Percentiles rank a stretch among this genome's conserved stretches.
Evolutionary conservation across 2,329 filamentous ascomycete genomes (phyloP).

Genomic region (Pseudogymnoascus sp.): DNA sequence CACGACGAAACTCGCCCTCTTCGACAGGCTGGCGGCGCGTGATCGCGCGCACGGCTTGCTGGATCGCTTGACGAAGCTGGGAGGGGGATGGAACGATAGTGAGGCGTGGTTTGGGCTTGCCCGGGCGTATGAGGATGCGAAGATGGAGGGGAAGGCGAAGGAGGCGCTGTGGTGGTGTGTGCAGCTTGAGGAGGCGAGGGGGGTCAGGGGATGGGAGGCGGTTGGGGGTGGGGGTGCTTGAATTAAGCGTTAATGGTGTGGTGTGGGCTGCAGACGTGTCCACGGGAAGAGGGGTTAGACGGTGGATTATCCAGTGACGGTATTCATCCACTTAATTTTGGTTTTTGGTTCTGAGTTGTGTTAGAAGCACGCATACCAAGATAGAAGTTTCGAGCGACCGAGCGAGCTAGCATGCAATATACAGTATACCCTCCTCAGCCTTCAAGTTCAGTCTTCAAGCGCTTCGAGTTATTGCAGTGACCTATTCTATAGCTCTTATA

Average conservation of each 20-base stretch:
- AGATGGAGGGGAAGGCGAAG: constrained; percentile 79
- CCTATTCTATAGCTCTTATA: neutral
- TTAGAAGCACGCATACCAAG: neutral
- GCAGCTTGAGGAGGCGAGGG: constrained; percentile 79
- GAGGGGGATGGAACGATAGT: constrained; percentile 79
- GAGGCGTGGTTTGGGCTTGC: constrained; percentile 92
- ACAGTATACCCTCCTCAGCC: neutral
- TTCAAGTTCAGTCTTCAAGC: neutral
- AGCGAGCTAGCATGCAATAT: constrained; percentile 3
- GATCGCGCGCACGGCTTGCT: constrained; percentile 83
- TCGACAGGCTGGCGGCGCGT: constrained; percentile 76
- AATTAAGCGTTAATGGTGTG: neutral
- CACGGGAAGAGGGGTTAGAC: neutral
- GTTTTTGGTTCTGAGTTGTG: constrained; percentile 18
- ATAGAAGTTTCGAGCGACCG: constrained; percentile 4
- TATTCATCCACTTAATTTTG: constrained; percentile 14
- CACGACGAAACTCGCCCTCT: constrained; percentile 16
- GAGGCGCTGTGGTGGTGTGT: constrained; percentile 97
- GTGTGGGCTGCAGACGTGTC: neutral
- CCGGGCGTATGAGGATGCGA: constrained; percentile 78
- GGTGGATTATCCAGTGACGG: neutral
- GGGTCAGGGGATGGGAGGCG: constrained; percentile 70
- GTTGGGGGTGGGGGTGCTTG: constrained; percentile 53
- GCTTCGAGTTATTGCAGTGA: neutral
- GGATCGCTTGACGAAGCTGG: constrained; percentile 74